Conservation (phyloP, 2,329 filamentous ascomycete genomes). For the Penicillium vulpinum region DNA sequence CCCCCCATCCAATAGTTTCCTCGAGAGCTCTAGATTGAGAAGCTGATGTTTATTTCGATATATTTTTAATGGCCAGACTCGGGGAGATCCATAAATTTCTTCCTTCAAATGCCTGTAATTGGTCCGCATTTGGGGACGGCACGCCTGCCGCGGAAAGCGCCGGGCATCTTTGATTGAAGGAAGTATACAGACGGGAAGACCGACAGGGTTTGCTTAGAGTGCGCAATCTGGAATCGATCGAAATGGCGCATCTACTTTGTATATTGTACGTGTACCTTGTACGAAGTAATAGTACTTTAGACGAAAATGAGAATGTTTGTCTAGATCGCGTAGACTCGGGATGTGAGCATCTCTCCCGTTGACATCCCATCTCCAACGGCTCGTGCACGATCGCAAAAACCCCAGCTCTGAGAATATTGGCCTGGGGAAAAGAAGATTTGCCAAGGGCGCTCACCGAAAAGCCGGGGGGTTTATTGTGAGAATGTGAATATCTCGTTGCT, state of each 20-base stretch:
- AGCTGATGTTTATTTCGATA: neutral
- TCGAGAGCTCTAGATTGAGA: neutral
- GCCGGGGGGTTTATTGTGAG: too few relatives aligned
- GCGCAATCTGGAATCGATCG: neutral
- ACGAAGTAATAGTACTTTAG: too few relatives aligned
- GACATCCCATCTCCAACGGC: slow-evolving; percentile 1
- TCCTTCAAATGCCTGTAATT: slow-evolving; percentile 1
- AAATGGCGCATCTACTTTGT: neutral
- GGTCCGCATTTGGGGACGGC: slow-evolving; percentile 3
- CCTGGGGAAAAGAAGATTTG: slow-evolving; percentile 1
- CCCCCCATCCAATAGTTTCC: too few relatives aligned
- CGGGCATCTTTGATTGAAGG: neutral
- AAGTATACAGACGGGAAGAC: slow-evolving; percentile 5
- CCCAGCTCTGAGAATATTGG: slow-evolving; percentile 1
- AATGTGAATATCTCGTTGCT: too few relatives aligned
- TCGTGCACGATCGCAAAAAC: slow-evolving; percentile 6
- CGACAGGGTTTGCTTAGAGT: neutral
- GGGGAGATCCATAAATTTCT: slow-evolving; percentile 1
- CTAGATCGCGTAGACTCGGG: neutral
- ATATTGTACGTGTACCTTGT: neutral
- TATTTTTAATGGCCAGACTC: slow-evolving; percentile 1
- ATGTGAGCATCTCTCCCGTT: neutral
- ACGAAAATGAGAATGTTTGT: neutral
- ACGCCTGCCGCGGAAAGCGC: slow-evolving; percentile 29
- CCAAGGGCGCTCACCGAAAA: slow-evolving; percentile 7